Evolutionary conservation across 1,284 basidiomycete genomes (phyloP), one percentile per base, ranked within the genome.

Genomic region (Cronartium quercuum): DNA sequence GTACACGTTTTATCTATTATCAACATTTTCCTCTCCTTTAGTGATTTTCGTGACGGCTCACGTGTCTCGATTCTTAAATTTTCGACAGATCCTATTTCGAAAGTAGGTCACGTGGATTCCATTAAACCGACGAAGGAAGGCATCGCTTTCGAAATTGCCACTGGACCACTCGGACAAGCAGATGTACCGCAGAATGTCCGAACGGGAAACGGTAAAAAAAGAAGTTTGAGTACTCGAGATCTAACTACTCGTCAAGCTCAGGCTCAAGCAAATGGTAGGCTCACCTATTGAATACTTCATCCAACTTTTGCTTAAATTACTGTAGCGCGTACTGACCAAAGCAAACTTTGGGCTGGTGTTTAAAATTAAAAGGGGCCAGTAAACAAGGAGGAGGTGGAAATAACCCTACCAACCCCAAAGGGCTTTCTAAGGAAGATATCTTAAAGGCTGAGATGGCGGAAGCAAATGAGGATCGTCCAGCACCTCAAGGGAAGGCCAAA

Each of bases 121-220:
- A 74, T 66, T 24, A 42, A n/a, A 0, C 64, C 71, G 6, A 74
- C 71, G 18, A 61, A 15, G 2, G 64, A 74, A 29, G 71, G 71
- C 10, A 74, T 66, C 41, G 18, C 37, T 18, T 62, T n/a, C 40
- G 71, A 74, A 35, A 66, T 66, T 47, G 38, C 64, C 4, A 74
- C 71, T 3, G 71, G 64, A 35, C 71, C 71, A 42, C 64, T 74
- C n/a, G 71, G 71, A 4, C 71, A 74, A 74, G 71, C 71, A 1
- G 71, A 74, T 57, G 34, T 58, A 9, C 71, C 71, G 6, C 57
- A 66, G n/a, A 38, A 29, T 13, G 64, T 57, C 4, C 64, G 65
- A 38, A 55, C 58, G 37, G 60, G n/a, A 3, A 55, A 2, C 29
- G 51, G 51, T 21, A 55, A 55, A 24, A 55, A 24, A 10, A 18